Conservation (phyloP, 2,329 filamentous ascomycete genomes). For the Penicillium psychrosexuale region DNA sequence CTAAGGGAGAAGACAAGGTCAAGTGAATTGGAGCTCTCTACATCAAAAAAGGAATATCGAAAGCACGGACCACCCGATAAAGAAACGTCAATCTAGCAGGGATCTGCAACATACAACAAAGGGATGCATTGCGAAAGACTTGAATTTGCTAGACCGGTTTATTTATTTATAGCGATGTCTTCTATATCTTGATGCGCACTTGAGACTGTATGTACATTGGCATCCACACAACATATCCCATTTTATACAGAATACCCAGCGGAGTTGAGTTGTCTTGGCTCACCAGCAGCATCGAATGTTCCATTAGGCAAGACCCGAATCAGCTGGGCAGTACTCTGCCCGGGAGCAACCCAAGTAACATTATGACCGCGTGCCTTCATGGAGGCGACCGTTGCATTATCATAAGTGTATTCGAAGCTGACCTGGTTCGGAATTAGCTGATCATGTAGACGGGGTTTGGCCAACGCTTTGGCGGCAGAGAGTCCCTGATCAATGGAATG, state of each 20-base stretch:
- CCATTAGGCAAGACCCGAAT: conserved; percentile 61
- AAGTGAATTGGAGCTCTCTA: not conserved
- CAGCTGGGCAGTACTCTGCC: conserved; percentile 68
- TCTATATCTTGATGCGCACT: not conserved
- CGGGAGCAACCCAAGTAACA: conserved; percentile 64
- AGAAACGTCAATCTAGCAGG: not conserved
- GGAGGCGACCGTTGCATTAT: conserved; percentile 61
- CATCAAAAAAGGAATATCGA: not conserved
- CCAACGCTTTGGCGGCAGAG: conserved; percentile 61
- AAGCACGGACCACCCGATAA: conserved; percentile 5
- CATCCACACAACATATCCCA: not conserved
- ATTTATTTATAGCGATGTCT: not conserved
- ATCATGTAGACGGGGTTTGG: conserved; percentile 70
- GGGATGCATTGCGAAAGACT: not conserved
- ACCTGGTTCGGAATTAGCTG: conserved; percentile 72
- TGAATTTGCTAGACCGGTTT: too few relatives aligned
- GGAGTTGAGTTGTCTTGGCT: conserved; percentile 70
- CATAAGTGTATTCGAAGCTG: conserved; percentile 66
- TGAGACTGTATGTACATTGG: not conserved
- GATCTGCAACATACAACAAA: not conserved
- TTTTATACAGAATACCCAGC: conserved; percentile 58
- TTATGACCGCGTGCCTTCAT: conserved; percentile 67
- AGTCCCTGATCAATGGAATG: conserved; percentile 66
- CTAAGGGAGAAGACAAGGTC: not conserved
- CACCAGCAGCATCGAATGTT: conserved; percentile 72